Evolutionary conservation across 805 yeast species (phyloP), one percentile per base, ranked within the genome.

Genomic region (Saturnispora sanitii): DNA sequence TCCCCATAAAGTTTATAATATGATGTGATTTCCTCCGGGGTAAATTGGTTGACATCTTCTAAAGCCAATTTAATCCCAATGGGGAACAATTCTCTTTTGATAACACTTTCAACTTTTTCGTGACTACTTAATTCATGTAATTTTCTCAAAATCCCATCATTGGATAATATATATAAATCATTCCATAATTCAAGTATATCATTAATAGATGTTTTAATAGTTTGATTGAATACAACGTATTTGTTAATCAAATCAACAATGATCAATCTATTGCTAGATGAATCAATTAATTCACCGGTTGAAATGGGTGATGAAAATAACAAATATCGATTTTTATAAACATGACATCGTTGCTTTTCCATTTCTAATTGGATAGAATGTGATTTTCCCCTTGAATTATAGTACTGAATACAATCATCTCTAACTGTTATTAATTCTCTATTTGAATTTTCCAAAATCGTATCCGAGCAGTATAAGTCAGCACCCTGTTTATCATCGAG

Each of bases 111-210:
- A 9, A 92, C 64, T 52, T 84, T 84, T 38, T 79, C 77, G n/a
- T 71, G 65, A 8, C 82, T 53, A 0, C 78, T 62, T 49, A 79
- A 80, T 52, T 85, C 94, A 33, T 71, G 75, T 13, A 86, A 58
- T 43, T 70, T 71, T 53, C 81, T 78, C 6, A 90, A 60, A 2
- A 82, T 60, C 0, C 96, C 96, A 55, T 87, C 94, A 1, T 79
- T 64, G 2, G 86, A 75, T 12, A 88, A 58, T 7, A 85, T 60
- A 49, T 68, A 79, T 12, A 81, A 52, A 39, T 75, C 76, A 25
- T 64, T 68, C 75, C 81, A 73, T 45, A 74, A 61, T 17, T 60
- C 55, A 42, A 86, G 73, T 0, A 79, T 65, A 36, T 79, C 76
- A 19, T 67, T 65, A 2, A 87, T 73, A 0, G 80, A 62, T 25